Evolutionary conservation across 805 yeast species (phyloP), one percentile per base, ranked within the genome.

Genomic region (Ogataea neopini): DNA sequence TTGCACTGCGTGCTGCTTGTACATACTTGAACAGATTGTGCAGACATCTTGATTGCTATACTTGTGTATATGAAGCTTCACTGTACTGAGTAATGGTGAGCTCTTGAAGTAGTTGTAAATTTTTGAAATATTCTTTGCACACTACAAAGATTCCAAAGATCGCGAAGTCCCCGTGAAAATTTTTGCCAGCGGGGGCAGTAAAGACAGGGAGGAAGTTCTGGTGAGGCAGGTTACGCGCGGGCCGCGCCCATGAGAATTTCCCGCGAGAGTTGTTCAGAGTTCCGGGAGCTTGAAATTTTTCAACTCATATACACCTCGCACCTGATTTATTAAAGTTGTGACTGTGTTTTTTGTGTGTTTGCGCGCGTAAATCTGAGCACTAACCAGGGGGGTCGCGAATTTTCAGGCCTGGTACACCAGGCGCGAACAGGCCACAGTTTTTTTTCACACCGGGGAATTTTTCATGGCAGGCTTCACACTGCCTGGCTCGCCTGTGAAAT

Each of bases 11-110:
- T 33, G 22, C 11, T 15, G 28, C n/a, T 28, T 52, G 46, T 44
- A 84, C 90, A 80, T 84, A 84, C 90, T 82, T 85, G 91, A 74
- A 86, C 92, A 79, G 91, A 84, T 82, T 86, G 89, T 74, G 77
- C 74, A 70, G 89, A 62, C 66, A 62, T 63, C 46, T 48, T 57
- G 54, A 10, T 42, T 32, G 26, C 37, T 39, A 19, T 28, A 17
- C 44, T 40, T 29, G 32, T 40, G 36, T 40, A 29, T 30, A 30
- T 28, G 35, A 40, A 40, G 37, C 36, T 39, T 13, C 26, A 8
- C 19, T 15, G 26, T 26, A 36, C 40, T 36, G 13, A 19, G 23
- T 17, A 13, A n/a, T 34, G 37, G 37, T 5, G 37, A 34, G 37
- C 37, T 34, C 23, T 18, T 39, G 42, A 26, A 39, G 42, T 39